A percentile compares a stretch with the other conserved stretches of the same genome.
These are phyloP conservation scores for Gaeumannomyces tritici DNA, from an alignment of 2,329 filamentous ascomycete genomes.

Conservation along the genomic window DNA sequence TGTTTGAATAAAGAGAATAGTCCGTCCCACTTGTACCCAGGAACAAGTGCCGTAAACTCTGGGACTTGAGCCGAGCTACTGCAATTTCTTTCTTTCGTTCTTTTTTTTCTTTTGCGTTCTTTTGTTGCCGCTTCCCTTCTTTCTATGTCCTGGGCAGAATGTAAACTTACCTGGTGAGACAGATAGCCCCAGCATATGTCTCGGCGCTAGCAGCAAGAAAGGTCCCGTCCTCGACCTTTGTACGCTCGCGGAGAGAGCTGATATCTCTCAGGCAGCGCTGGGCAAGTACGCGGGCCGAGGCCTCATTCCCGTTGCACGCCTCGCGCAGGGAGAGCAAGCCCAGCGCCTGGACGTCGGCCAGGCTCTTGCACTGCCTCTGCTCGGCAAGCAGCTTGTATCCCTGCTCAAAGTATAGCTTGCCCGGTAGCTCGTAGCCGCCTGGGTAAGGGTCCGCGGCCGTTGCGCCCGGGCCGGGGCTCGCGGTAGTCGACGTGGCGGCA, in stretches of 20 bases:
- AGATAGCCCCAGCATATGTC: not conserved
- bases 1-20: not conserved
- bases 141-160: not conserved
- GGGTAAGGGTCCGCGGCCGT: not conserved
- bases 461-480: not conserved
- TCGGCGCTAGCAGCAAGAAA: not conserved
- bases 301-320: not conserved
- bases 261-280: not conserved
- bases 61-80: not conserved
- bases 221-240: not conserved
- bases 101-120: not conserved
- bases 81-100: not conserved
- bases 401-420: not conserved
- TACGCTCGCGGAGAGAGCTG: not conserved
- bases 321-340: not conserved
- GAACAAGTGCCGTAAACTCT: too few relatives aligned
- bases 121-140: not conserved
- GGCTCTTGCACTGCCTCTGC: not conserved
- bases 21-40: not conserved
- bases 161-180: not conserved
- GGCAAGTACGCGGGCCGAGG: not conserved
- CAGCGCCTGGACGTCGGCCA: constrained; percentile 2
- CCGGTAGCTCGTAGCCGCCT: not conserved
- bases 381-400: constrained; percentile 1
- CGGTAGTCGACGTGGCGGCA: not conserved